These are phyloP conservation scores for Tetrastigma voinierianum DNA, from an alignment of 164 flowering plant species.

Conservation along the genomic window DNA sequence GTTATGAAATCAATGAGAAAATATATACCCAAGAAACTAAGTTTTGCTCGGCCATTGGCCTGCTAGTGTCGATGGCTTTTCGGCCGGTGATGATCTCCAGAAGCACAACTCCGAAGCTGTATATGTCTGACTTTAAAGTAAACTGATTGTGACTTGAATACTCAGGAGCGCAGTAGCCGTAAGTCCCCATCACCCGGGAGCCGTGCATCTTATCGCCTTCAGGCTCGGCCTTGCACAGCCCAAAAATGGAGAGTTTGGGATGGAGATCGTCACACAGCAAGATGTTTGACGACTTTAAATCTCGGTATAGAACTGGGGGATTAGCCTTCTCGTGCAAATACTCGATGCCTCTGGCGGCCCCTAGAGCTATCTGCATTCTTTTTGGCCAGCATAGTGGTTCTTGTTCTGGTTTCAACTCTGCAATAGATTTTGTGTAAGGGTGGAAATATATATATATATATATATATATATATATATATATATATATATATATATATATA, in stretches of 20 bases:
- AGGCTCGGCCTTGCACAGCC: constrained; percentile 59
- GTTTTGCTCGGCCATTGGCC: constrained; percentile 54
- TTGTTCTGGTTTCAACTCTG: constrained; percentile 27
- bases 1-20: neutral
- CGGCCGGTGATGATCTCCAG: constrained; percentile 68
- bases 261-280: constrained; percentile 47
- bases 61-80: constrained; percentile 65
- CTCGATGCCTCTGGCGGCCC: constrained; percentile 63
- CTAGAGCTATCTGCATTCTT: constrained; percentile 60
- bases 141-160: constrained; percentile 52
- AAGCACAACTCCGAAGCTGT: constrained; percentile 69
- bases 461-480: no score
- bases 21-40: constrained; percentile 60
- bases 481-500: no score
- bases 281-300: constrained; percentile 61
- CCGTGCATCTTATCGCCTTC: constrained; percentile 33
- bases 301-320: constrained; percentile 66
- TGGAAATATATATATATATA: no score
- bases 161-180: constrained; percentile 74
- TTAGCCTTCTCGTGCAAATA: constrained; percentile 62
- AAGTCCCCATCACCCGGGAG: constrained; percentile 66
- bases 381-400: constrained; percentile 47
- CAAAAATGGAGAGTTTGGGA: constrained; percentile 64
- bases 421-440: neutral
- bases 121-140: constrained; percentile 61